phyloP scores from a whole-genome alignment of 495 filamentous ascomycete genomes.

The Talaromyces borbonicus region DNA sequence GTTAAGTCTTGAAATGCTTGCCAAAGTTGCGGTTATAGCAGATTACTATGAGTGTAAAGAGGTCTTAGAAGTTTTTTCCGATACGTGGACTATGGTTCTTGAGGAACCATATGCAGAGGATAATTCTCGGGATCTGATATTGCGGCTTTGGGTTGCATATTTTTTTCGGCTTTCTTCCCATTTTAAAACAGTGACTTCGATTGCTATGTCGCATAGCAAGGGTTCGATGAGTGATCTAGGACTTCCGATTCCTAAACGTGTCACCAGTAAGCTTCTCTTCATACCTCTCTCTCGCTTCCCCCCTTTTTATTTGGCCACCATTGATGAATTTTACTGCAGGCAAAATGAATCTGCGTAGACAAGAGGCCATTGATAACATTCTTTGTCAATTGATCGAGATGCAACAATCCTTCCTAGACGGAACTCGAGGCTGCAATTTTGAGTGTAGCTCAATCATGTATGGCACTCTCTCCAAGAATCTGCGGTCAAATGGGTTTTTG shows the following conservation, averaged over 20 bases:
- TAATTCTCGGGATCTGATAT: conserved; percentile 19
- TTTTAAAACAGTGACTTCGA: conserved; percentile 16
- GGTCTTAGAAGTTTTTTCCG: conserved; percentile 27
- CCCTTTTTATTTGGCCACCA: too few relatives aligned
- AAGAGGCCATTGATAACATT: conserved; percentile 12
- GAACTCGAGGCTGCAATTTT: conserved; percentile 14
- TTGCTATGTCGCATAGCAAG: conserved; percentile 14
- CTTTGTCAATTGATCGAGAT: conserved; percentile 11
- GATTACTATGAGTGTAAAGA: conserved; percentile 42
- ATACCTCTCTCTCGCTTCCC: too few relatives aligned
- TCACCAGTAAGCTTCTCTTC: conserved; percentile 16
- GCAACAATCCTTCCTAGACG: conserved; percentile 11
- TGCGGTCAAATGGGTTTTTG: conserved; percentile 17
- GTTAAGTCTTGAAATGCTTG: conserved; percentile 34
- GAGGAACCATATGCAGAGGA: conserved; percentile 11
- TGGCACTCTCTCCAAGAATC: conserved; percentile 18
- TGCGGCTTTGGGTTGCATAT: conserved; percentile 32
- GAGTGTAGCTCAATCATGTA: conserved; percentile 24
- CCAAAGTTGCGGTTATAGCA: conserved; percentile 38
- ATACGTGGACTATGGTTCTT: conserved; percentile 32
- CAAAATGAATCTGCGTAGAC: conserved; percentile 13
- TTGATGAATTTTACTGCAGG: conserved; percentile 9
- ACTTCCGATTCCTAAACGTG: conserved; percentile 18
- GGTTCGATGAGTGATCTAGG: conserved; percentile 15
- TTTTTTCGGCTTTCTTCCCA: conserved; percentile 16